These are phyloP conservation scores for Carex arenaria DNA, from an alignment of 202 grass and related monocot genomes.

Conservation along the genomic window DNA sequence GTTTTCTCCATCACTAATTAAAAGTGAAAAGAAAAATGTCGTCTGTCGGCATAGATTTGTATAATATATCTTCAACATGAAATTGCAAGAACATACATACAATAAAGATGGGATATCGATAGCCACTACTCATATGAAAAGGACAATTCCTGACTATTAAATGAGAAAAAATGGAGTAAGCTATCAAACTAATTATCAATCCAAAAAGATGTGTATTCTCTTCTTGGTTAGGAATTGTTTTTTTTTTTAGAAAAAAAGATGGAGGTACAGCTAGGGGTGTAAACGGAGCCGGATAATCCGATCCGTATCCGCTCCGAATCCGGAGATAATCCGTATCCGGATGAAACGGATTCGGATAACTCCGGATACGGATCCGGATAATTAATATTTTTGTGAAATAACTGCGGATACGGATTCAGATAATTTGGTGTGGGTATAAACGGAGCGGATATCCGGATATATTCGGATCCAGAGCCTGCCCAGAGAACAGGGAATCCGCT, in stretches of 20 bases:
- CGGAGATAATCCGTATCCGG: no score
- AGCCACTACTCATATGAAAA: background rate
- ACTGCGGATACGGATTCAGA: no score
- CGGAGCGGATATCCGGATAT: no score
- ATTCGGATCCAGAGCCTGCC: no score
- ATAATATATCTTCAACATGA: background rate
- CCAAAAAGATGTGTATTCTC: background rate
- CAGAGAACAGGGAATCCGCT: no score
- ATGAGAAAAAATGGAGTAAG: background rate
- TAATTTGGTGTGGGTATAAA: no score
- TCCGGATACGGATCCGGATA: no score
- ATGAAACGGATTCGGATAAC: no score
- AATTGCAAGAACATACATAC: background rate
- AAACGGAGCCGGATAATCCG: no score
- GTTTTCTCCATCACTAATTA: background rate
- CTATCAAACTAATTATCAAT: background rate
- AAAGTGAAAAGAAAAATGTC: background rate
- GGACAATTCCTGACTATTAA: background rate
- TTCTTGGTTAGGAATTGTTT: background rate
- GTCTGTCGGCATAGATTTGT: background rate
- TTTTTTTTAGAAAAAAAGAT: background rate
- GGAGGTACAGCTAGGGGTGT: no score
- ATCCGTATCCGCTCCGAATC: no score
- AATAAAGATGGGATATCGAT: background rate
- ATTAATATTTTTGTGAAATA: no score